These are phyloP conservation scores for Penicillium sp. DNA, from an alignment of 2,329 filamentous ascomycete species.

Conservation along the genomic window DNA sequence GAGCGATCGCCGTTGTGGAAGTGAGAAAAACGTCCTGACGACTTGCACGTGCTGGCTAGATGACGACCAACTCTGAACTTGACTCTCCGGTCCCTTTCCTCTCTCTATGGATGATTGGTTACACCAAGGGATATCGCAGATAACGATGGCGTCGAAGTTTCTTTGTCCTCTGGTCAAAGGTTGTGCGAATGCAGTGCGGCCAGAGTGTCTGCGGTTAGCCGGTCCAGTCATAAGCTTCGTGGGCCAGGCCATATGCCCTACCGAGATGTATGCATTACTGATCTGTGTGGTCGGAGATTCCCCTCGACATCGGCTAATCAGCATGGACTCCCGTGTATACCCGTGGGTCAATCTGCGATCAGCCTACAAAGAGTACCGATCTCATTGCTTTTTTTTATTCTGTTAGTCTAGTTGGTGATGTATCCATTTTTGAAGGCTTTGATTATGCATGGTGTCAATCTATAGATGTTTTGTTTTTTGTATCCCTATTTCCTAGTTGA, in stretches of 20 bases:
- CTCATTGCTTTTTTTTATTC: background rate
- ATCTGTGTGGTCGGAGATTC: slow-evolving; percentile 3
- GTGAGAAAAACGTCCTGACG: background rate
- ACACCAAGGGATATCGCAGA: background rate
- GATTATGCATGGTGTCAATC: too few relatives aligned
- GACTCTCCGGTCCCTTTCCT: background rate
- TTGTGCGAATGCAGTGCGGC: background rate
- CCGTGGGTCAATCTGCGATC: too few relatives aligned
- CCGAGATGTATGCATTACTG: background rate
- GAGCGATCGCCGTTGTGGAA: background rate
- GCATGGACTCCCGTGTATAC: too few relatives aligned
- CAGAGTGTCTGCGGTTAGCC: slow-evolving; percentile 6
- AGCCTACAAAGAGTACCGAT: too few relatives aligned
- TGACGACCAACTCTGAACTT: background rate
- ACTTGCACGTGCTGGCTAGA: background rate
- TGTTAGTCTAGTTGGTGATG: too few relatives aligned
- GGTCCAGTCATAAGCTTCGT: slow-evolving; percentile 3
- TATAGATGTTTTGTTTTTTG: too few relatives aligned
- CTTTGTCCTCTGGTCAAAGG: background rate
- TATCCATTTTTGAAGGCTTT: too few relatives aligned
- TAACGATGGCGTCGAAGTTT: background rate
- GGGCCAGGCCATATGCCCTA: background rate
- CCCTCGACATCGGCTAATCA: background rate
- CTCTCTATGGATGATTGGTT: background rate
- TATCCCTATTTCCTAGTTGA: too few relatives aligned